Base-by-base conservation (phyloP, 768 basidiomycete species). In the Lentinula boryana region DNA sequence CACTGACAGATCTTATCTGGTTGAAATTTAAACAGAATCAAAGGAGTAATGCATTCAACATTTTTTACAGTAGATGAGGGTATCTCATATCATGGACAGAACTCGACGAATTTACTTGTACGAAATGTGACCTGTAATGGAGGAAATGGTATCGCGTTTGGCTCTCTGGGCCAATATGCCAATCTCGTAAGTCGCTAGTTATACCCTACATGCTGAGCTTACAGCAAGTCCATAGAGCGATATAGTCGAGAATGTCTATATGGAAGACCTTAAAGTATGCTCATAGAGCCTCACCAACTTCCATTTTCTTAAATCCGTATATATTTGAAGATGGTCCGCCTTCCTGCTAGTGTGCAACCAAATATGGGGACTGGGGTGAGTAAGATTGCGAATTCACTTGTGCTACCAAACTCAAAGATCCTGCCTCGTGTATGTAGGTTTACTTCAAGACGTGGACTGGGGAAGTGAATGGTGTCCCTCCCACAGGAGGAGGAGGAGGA, bases 141-240 rank as follows among this genome's bases (percentile, higher is more conserved):
- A 15, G 84, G 84, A 9, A 84, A 84, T 62, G 84, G 84, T 2
- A 78, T 86, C 33, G 84, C 84, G 1, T 80, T 85, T 65, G 84
- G 83, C 15, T 84, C 83, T 27, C 68, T 87, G 15, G 84, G 82
- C 15, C 82, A 85, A 69, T 86, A 84, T 62, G 73, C 72, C 9
- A 74, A 82, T 59, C 62, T 84, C 68, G 82, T 84, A 62, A 61
- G 71, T 56, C 13, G 3, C 38, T 13, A 46, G 16, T 10, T 18
- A 49, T 15, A 15, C 5, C 31, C 23, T 16, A 6, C 21, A 21
- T 38, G n/a, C 27, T 41, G 15, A 31, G n/a, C 33, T 13, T 35
- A 40, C 12, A 41, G 35, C 33, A 44, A 60, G 44, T 15, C 4
- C 23, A 9, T 60, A 85, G 83, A 73, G 72, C n/a, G 84, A 86